phyloP scores from a whole-genome alignment of 805 yeast genomes.

The Teunomyces lycoperdinae region DNA sequence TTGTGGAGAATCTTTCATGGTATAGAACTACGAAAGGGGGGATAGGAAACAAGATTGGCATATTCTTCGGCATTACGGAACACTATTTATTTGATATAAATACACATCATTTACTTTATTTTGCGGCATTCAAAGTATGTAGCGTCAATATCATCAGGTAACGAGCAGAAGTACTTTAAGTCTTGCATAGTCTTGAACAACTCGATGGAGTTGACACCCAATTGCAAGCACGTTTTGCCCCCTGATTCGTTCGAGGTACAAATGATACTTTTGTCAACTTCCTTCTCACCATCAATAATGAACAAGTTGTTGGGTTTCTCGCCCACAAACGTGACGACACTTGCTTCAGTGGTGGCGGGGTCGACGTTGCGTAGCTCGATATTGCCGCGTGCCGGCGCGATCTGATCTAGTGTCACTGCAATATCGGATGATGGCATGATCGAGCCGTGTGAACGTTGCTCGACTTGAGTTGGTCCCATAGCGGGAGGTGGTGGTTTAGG shows the following conservation, averaged over 20 bases:
- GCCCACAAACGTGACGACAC: slow-evolving; percentile 29
- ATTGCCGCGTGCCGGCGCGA: slow-evolving; percentile 12
- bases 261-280: slow-evolving; percentile 37
- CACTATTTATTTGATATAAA: slow-evolving; percentile 2
- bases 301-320: slow-evolving; percentile 32
- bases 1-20: slow-evolving; percentile 98
- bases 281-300: slow-evolving; percentile 43
- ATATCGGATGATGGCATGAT: slow-evolving; percentile 23
- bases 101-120: slow-evolving; percentile 14
- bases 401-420: slow-evolving; percentile 27
- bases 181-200: slow-evolving; percentile 49
- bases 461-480: slow-evolving; percentile 14
- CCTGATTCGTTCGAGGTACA: slow-evolving; percentile 43
- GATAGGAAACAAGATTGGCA: background rate
- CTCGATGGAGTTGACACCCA: slow-evolving; percentile 37
- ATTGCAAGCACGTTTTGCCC: slow-evolving; percentile 47
- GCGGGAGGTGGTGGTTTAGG: slow-evolving; percentile 4
- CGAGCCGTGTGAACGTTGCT: slow-evolving; percentile 27
- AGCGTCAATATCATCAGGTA: slow-evolving; percentile 47
- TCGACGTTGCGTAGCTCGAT: slow-evolving; percentile 3
- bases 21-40: slow-evolving; percentile 33
- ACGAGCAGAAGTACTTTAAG: slow-evolving; percentile 48
- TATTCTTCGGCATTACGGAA: background rate
- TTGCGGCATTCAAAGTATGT: slow-evolving; percentile 53
- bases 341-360: background rate